Conservation (phyloP, 2,329 filamentous ascomycete species). For the Aspergillus cejpii region DNA sequence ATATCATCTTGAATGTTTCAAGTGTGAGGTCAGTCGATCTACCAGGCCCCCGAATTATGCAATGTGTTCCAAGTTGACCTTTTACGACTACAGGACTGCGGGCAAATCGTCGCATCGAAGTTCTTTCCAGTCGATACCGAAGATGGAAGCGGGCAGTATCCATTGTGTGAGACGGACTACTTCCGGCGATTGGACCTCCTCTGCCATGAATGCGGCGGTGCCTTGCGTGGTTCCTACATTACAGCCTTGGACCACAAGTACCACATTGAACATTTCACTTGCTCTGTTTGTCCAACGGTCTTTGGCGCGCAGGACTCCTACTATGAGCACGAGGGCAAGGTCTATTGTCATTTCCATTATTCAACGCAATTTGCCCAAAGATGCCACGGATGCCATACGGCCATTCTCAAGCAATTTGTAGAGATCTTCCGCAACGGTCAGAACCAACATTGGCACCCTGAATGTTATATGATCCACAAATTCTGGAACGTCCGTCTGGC, state of each 20-base stretch:
- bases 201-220: slow-evolving; percentile 86
- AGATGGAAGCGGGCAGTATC: slow-evolving; percentile 74
- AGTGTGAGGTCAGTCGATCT: slow-evolving; percentile 67
- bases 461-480: slow-evolving; percentile 99
- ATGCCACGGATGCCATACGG: slow-evolving; percentile 93
- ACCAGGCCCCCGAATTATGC: not conserved
- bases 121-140: slow-evolving; percentile 97
- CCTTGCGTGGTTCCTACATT: slow-evolving; percentile 93
- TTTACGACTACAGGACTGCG: slow-evolving; percentile 65
- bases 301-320: slow-evolving; percentile 98
- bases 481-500: slow-evolving; percentile 96
- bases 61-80: slow-evolving; percentile 16
- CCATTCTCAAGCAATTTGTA: slow-evolving; percentile 97
- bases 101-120: slow-evolving; percentile 93
- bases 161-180: slow-evolving; percentile 95
- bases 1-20: slow-evolving; percentile 96
- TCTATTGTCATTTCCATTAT: slow-evolving; percentile 98
- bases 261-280: slow-evolving; percentile 98
- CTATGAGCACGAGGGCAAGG: slow-evolving; percentile 92
- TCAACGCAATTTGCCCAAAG: slow-evolving; percentile 94
- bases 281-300: slow-evolving; percentile 92
- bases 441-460: slow-evolving; percentile 98
- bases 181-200: slow-evolving; percentile 86
- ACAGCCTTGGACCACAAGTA: slow-evolving; percentile 97
- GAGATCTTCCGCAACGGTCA: slow-evolving; percentile 97